Percentiles rank a stretch among this genome's conserved stretches.
Evolutionary conservation across 495 filamentous ascomycete species (phyloP).

Genomic region (Clohesyomyces aquaticus): DNA sequence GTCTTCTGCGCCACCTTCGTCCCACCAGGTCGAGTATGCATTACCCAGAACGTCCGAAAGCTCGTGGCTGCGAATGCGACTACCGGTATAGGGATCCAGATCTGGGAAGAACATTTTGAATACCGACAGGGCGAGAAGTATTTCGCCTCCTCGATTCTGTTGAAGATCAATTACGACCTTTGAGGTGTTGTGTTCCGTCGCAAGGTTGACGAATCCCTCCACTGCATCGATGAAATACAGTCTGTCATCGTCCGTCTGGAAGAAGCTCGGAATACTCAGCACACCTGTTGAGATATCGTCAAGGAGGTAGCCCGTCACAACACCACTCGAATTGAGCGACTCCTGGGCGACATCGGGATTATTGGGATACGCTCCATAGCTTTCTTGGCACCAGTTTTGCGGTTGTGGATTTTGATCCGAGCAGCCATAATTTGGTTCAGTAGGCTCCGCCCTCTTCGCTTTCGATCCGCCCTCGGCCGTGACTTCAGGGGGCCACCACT

Average conservation of each 20-base stretch:
- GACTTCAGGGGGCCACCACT: no score
- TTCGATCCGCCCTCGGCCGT: constrained; percentile 1
- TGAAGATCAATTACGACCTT: constrained; percentile 35
- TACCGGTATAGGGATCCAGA: constrained; percentile 19
- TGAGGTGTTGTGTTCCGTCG: constrained; percentile 46
- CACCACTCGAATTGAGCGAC: constrained; percentile 14
- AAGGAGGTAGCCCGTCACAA: constrained; percentile 50
- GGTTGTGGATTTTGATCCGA: not conserved
- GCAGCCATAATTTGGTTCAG: not conserved
- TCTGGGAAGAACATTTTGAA: constrained; percentile 35
- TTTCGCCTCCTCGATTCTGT: constrained; percentile 27
- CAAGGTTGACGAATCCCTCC: constrained; percentile 49
- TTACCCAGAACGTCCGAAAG: constrained; percentile 22
- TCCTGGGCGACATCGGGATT: constrained; percentile 17
- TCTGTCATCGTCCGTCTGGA: constrained; percentile 43
- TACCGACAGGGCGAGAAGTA: constrained; percentile 16
- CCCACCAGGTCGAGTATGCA: constrained; percentile 13
- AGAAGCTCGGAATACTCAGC: constrained; percentile 57
- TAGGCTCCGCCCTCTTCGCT: not conserved
- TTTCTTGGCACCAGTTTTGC: constrained; percentile 18
- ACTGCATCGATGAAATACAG: constrained; percentile 49
- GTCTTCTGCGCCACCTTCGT: constrained; percentile 1
- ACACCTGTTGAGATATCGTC: constrained; percentile 50
- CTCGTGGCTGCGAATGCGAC: constrained; percentile 26
- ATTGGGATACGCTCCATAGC: constrained; percentile 18